phyloP scores from a whole-genome alignment of 352 stramenopile genomes.

The Phytophthora pseudosyringae region DNA sequence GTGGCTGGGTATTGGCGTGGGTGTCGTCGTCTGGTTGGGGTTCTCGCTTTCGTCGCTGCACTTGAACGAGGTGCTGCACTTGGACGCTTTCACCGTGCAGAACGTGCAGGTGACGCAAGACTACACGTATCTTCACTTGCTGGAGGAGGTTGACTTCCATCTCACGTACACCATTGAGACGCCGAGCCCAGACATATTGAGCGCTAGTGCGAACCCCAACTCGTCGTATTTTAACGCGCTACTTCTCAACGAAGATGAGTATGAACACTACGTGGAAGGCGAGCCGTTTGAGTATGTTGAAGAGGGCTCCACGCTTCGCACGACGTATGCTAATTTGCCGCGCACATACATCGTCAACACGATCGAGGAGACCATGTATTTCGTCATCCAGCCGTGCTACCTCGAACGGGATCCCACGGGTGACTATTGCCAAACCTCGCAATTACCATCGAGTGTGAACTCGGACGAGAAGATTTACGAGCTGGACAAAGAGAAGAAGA shows the following conservation, averaged over 20 bases:
- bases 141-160: constrained; percentile 64
- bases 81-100: constrained; percentile 62
- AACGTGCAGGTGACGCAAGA: constrained; percentile 58
- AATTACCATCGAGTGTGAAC: constrained; percentile 47
- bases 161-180: constrained; percentile 58
- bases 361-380: constrained; percentile 59
- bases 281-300: constrained; percentile 55
- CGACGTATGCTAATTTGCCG: constrained; percentile 53
- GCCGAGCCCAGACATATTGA: constrained; percentile 20
- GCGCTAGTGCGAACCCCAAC: constrained; percentile 20
- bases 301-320: constrained; percentile 50
- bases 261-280: constrained; percentile 59
- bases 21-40: constrained; percentile 33
- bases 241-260: constrained; percentile 59
- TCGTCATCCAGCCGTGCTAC: constrained; percentile 64
- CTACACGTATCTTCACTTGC: constrained; percentile 60
- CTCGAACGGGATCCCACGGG: constrained; percentile 40
- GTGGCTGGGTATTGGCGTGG: constrained; percentile 43
- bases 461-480: constrained; percentile 55
- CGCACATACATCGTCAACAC: constrained; percentile 55
- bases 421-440: constrained; percentile 46
- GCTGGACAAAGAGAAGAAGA: constrained; percentile 36
- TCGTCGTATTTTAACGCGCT: constrained; percentile 59
- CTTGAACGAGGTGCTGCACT: constrained; percentile 64
- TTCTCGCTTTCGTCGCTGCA: constrained; percentile 41